Conservation (phyloP, 768 basidiomycete species). For the Galerina sulciceps region DNA sequence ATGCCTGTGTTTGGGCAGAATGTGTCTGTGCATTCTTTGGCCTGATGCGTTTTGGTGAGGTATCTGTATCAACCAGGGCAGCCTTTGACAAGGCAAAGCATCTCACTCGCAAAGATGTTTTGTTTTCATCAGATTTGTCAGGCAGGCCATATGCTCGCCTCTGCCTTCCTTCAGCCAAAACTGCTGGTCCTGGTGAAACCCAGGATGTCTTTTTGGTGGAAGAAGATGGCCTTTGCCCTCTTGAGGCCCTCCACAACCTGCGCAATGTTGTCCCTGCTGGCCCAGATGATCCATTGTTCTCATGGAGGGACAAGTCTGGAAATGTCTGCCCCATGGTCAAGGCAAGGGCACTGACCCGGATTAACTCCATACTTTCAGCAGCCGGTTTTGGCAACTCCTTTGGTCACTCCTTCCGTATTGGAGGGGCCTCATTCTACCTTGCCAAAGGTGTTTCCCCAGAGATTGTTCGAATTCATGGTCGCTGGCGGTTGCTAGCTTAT, state of each 20-base stretch:
- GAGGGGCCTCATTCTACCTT: conserved; percentile 41
- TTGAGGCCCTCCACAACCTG: conserved; percentile 35
- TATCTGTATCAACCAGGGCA: not conserved
- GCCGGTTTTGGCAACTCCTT: conserved; percentile 15
- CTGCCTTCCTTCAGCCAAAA: conserved; percentile 39
- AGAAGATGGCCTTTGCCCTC: conserved; percentile 29
- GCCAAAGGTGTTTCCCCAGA: conserved; percentile 35
- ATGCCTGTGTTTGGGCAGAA: conserved; percentile 25
- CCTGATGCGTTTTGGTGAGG: conserved; percentile 1
- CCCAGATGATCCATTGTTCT: not conserved
- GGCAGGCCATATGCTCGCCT: conserved; percentile 31
- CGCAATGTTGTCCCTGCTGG: conserved; percentile 27
- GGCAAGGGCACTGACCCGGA: too few species aligned
- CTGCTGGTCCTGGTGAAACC: conserved; percentile 19
- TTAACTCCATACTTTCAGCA: too few species aligned
- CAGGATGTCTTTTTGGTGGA: conserved; percentile 23
- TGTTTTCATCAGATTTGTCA: conserved; percentile 26
- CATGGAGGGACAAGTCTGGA: not conserved
- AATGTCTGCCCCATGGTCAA: too few species aligned
- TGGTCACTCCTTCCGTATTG: conserved; percentile 48
- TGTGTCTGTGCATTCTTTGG: too few species aligned
- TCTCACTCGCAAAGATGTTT: conserved; percentile 24
- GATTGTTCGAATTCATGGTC: conserved; percentile 33
- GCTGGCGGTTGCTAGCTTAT: conserved; percentile 45
- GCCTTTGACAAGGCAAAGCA: conserved; percentile 25